phyloP scores from a whole-genome alignment of 176 grass and related monocot species.

The Zizania latifolia region DNA sequence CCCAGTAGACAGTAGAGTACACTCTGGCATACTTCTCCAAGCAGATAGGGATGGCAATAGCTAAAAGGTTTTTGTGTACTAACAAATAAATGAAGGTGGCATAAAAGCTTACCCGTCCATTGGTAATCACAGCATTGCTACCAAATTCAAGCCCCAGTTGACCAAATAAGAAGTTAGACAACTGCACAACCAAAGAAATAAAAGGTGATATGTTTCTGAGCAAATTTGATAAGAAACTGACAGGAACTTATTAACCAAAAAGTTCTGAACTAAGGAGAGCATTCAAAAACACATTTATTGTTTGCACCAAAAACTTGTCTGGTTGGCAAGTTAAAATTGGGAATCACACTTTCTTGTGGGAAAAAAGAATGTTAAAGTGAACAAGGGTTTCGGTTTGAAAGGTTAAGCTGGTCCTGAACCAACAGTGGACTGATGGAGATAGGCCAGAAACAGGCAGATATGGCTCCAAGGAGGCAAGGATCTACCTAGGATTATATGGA shows the following conservation, averaged over 20 bases:
- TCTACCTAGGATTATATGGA: not conserved
- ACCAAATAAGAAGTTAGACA: constrained; percentile 62
- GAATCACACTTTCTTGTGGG: no score
- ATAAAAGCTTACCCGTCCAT: constrained; percentile 80
- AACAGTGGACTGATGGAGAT: not conserved
- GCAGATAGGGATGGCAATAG: not conserved
- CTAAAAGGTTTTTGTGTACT: not conserved
- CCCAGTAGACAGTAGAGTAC: not conserved
- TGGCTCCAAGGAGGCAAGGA: not conserved
- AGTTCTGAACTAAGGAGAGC: not conserved
- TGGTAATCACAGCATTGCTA: constrained; percentile 91
- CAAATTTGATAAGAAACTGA: constrained; percentile 15
- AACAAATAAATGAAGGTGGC: constrained; percentile 2
- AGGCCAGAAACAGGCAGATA: not conserved
- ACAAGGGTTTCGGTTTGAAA: no score
- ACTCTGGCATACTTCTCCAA: not conserved
- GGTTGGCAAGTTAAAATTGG: not conserved
- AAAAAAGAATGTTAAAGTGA: no score
- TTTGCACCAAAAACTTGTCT: not conserved
- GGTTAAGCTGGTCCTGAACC: no score
- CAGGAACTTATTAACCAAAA: not conserved
- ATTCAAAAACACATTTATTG: no score
- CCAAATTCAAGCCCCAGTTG: constrained; percentile 71
- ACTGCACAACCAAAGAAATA: constrained; percentile 44
- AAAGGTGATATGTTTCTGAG: constrained; percentile 10